Evolutionary conservation across 495 filamentous ascomycete genomes (phyloP).

Genomic region (Daldinia loculata): DNA sequence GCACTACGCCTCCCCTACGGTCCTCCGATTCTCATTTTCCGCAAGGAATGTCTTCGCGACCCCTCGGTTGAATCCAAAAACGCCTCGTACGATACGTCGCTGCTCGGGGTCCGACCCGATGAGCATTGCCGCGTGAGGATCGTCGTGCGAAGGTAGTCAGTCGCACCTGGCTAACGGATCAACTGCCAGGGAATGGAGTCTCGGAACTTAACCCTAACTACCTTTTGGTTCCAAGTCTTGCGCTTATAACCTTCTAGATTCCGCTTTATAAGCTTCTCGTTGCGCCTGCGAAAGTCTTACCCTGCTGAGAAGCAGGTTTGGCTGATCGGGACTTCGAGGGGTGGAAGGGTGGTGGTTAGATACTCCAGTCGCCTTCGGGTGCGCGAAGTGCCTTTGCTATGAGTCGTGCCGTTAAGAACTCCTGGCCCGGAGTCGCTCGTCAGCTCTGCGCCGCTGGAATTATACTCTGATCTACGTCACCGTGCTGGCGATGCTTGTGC

Average conservation of each 20-base stretch:
- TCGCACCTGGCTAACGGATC: slow-evolving; percentile 40
- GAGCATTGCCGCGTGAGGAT: slow-evolving; percentile 44
- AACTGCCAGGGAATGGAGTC: slow-evolving; percentile 60
- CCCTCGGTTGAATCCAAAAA: slow-evolving; percentile 42
- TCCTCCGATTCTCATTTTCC: slow-evolving; percentile 71
- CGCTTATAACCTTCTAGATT: slow-evolving; percentile 52
- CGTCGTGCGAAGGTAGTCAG: slow-evolving; percentile 42
- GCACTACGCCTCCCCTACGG: slow-evolving; percentile 74
- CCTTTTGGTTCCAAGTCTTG: slow-evolving; percentile 64
- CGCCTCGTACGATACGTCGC: slow-evolving; percentile 45
- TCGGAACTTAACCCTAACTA: slow-evolving; percentile 85
- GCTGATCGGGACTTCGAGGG: slow-evolving; percentile 39
- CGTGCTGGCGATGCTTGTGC: slow-evolving; percentile 53
- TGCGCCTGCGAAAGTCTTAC: slow-evolving; percentile 30
- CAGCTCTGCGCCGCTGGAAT: slow-evolving; percentile 66
- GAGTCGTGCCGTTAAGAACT: slow-evolving; percentile 71
- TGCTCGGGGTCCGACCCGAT: slow-evolving; percentile 38
- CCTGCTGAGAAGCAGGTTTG: slow-evolving; percentile 56
- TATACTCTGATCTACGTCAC: slow-evolving; percentile 64
- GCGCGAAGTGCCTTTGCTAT: slow-evolving; percentile 59
- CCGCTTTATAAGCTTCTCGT: slow-evolving; percentile 51
- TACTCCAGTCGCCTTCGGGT: slow-evolving; percentile 55
- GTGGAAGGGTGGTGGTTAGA: slow-evolving; percentile 52
- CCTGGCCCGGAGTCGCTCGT: slow-evolving; percentile 70
- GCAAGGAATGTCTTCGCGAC: slow-evolving; percentile 65